These are phyloP conservation scores for Metschnikowia santaceciliae DNA, from an alignment of 805 yeast species.

Conservation along the genomic window DNA sequence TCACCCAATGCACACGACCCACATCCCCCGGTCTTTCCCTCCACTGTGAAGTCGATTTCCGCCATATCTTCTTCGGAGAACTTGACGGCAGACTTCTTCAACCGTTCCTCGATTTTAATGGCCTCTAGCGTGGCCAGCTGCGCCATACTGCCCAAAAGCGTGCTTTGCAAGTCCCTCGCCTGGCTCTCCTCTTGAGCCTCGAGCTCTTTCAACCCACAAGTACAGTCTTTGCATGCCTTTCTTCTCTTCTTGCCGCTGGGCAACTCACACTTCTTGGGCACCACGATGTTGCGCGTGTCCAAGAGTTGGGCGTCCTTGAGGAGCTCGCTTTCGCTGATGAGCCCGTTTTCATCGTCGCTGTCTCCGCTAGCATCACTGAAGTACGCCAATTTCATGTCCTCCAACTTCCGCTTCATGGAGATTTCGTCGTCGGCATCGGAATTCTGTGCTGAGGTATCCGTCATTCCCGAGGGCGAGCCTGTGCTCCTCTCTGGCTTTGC, in stretches of 20 bases:
- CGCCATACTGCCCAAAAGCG: conserved; percentile 46
- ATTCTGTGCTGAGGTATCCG: conserved; percentile 43
- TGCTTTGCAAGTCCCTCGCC: conserved; percentile 42
- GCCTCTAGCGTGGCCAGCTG: conserved; percentile 52
- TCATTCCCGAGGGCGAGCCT: conserved; percentile 27
- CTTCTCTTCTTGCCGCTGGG: conserved; percentile 60
- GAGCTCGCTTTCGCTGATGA: conserved; percentile 42
- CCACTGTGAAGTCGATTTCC: conserved; percentile 93
- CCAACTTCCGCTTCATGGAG: conserved; percentile 42
- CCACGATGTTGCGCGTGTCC: conserved; percentile 35
- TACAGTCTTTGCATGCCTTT: conserved; percentile 96
- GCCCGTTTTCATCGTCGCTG: conserved; percentile 54
- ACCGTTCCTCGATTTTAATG: conserved; percentile 48
- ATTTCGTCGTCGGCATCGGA: conserved; percentile 38
- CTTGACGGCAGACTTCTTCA: conserved; percentile 39
- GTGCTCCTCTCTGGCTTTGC: background rate
- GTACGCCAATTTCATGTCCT: conserved; percentile 47
- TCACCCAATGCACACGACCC: conserved; percentile 97
- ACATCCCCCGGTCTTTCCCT: conserved; percentile 96
- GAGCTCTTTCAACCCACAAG: conserved; percentile 90
- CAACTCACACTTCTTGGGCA: conserved; percentile 57
- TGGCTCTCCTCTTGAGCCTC: conserved; percentile 62
- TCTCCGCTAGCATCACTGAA: conserved; percentile 51
- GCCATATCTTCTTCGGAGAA: conserved; percentile 68
- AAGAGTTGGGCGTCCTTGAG: conserved; percentile 26